Evolutionary conservation across 1,139 yeast species (phyloP).

Genomic region (Hansenula anomala): DNA sequence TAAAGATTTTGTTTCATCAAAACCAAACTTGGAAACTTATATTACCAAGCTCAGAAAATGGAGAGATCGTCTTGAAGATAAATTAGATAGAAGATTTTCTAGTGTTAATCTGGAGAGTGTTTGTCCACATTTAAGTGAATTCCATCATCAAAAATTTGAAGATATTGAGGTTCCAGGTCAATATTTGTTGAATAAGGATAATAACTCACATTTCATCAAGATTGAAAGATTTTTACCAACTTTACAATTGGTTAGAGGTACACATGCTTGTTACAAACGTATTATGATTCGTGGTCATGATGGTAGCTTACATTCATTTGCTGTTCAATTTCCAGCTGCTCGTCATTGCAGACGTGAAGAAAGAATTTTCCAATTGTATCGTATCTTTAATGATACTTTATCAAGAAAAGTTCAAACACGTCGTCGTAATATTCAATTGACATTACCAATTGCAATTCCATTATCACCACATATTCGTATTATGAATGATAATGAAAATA

Average conservation of each 20-base stretch:
- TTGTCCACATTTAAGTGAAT: slow-evolving; percentile 93
- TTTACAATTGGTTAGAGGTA: slow-evolving; percentile 83
- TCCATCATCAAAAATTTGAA: slow-evolving; percentile 97
- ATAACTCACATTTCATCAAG: slow-evolving; percentile 81
- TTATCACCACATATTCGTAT: slow-evolving; percentile 92
- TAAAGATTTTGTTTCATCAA: slow-evolving; percentile 80
- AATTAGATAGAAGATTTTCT: slow-evolving; percentile 76
- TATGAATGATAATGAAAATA: slow-evolving; percentile 76
- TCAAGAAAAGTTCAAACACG: slow-evolving; percentile 83
- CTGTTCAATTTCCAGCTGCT: slow-evolving; percentile 97
- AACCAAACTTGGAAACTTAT: slow-evolving; percentile 87
- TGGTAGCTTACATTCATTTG: slow-evolving; percentile 87
- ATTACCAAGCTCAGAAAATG: slow-evolving; percentile 80
- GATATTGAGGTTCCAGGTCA: slow-evolving; percentile 98
- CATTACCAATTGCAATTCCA: slow-evolving; percentile 90
- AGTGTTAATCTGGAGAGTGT: slow-evolving; percentile 81
- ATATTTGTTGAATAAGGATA: slow-evolving; percentile 78
- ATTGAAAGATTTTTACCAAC: slow-evolving; percentile 91
- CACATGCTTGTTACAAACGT: slow-evolving; percentile 89
- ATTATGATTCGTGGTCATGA: slow-evolving; percentile 90
- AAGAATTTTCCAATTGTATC: slow-evolving; percentile 83
- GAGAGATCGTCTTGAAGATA: slow-evolving; percentile 91
- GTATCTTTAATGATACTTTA: slow-evolving; percentile 79
- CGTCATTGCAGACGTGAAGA: slow-evolving; percentile 97
- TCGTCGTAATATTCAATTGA: slow-evolving; percentile 78